A percentile compares a stretch with the other conserved stretches of the same genome.
Conservation (phyloP, 2,329 filamentous ascomycete species). For the Hypoxylon sp. region DNA sequence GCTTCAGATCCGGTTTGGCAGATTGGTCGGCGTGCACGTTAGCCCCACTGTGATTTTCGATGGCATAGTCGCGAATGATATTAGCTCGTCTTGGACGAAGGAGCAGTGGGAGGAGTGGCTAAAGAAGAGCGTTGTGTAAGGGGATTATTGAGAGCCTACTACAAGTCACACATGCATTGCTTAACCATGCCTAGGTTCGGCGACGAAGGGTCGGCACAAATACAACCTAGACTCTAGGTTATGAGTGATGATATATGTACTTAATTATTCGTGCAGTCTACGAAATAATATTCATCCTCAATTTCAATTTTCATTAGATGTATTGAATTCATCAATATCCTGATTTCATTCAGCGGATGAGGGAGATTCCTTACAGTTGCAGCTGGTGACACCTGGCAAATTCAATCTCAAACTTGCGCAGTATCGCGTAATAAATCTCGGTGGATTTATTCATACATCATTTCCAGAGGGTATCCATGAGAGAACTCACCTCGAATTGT, state of each 20-base stretch:
- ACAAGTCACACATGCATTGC: not conserved
- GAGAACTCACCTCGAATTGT: slow-evolving; percentile 4
- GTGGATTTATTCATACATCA: slow-evolving; percentile 1
- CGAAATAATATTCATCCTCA: not conserved
- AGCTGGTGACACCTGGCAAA: slow-evolving; percentile 17
- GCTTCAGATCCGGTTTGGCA: slow-evolving; percentile 82
- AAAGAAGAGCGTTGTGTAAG: slow-evolving; percentile 66
- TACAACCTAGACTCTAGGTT: not conserved
- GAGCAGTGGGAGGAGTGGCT: slow-evolving; percentile 92
- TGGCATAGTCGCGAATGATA: slow-evolving; percentile 83
- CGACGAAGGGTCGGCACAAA: not conserved
- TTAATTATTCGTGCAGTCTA: not conserved
- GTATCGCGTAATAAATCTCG: slow-evolving; percentile 19
- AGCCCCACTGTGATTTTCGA: slow-evolving; percentile 92
- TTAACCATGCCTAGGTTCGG: not conserved
- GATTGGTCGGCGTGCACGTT: slow-evolving; percentile 87
- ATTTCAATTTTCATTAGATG: not conserved
- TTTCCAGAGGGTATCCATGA: slow-evolving; percentile 1
- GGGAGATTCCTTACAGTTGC: not conserved
- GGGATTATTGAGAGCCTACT: not conserved
- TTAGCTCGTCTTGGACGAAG: slow-evolving; percentile 82
- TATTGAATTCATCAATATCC: not conserved
- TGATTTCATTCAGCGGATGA: not conserved
- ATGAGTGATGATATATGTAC: not conserved
- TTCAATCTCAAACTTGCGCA: not conserved